Base-by-base conservation (phyloP, 345 rosid species). In the Corymbia maculata region DNA sequence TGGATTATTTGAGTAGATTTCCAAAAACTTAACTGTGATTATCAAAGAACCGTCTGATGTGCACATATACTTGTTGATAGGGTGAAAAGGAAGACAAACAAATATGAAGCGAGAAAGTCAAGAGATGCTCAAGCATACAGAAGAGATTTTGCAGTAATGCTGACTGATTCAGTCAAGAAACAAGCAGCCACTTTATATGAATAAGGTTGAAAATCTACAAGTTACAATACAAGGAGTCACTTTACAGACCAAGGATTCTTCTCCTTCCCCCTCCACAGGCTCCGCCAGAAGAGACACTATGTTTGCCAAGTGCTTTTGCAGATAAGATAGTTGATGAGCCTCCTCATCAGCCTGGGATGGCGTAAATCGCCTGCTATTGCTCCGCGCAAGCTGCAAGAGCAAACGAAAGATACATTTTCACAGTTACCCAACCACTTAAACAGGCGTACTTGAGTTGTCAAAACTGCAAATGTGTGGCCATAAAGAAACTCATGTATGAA, bases 311-410 rank as follows among this genome's bases (percentile, higher is more conserved):
- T 98, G 99, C 92, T 98, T 98, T 91, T 97, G 98, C 51, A 98
- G 94, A 92, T 98, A 98, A 87, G 99, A 94, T 88, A 98, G 89
- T 51, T 98, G 99, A 93, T 97, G 99, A 91, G 96, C 97, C 94
- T 97, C 99, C 91, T 98, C 99, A 91, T 98, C 99, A 52, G 94
- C 94, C 90, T 94, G 99, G 30, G 99, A 98, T 86, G 99, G 99
- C 98, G 94, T 92, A 92, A 95, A 95, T 87, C 99, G 95, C 82
- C 99, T 96, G 93, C 95, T 96, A 88, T 96, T 97, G 96, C 99
- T 95, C n/a, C 99, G 98, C 53, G 95, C 99, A 90, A 97, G 98
- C 99, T 98, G 95, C 26, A 75, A 19, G 82, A 75, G 49, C 82
- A 42, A 42, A 75, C 49, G 36, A 42, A 44, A 75, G 49, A 42